Evolutionary conservation across 2,329 filamentous ascomycete species (phyloP).

Genomic region (Ophiostoma himal-ulmi): DNA sequence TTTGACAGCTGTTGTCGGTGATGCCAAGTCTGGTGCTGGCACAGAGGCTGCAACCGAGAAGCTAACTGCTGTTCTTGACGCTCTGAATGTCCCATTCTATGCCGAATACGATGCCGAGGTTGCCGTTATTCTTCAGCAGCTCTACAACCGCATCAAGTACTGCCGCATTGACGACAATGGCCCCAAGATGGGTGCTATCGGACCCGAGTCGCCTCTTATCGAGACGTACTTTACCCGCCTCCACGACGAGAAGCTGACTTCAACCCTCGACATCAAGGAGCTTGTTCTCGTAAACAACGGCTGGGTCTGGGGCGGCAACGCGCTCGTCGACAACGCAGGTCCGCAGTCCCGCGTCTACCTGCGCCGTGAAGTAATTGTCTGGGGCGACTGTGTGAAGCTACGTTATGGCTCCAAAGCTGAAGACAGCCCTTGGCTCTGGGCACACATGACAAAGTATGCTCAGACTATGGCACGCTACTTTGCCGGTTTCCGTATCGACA

Average conservation of each 20-base stretch:
- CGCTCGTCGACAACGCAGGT: slow-evolving; percentile 87
- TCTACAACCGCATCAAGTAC: slow-evolving; percentile 94
- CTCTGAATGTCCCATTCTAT: slow-evolving; percentile 83
- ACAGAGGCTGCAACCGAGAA: slow-evolving; percentile 44
- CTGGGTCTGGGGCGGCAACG: slow-evolving; percentile 98
- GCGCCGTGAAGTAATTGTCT: slow-evolving; percentile 92
- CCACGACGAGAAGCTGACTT: slow-evolving; percentile 52
- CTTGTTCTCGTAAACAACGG: slow-evolving; percentile 90
- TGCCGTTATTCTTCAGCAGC: slow-evolving; percentile 76
- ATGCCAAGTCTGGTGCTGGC: slow-evolving; percentile 47
- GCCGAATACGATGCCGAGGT: slow-evolving; percentile 84
- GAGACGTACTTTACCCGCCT: slow-evolving; percentile 94
- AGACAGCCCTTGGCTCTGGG: slow-evolving; percentile 91
- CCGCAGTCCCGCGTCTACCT: slow-evolving; percentile 87
- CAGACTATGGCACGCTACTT: slow-evolving; percentile 92
- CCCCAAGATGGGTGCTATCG: slow-evolving; percentile 77
- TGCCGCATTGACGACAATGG: slow-evolving; percentile 87
- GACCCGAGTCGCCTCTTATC: slow-evolving; percentile 70
- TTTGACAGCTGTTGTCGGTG: slow-evolving; percentile 60
- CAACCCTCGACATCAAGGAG: slow-evolving; percentile 36
- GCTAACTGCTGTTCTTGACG: slow-evolving; percentile 63
- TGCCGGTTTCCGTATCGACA: slow-evolving; percentile 91
- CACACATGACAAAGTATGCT: slow-evolving; percentile 91
- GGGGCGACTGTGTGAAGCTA: slow-evolving; percentile 97
- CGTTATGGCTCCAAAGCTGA: slow-evolving; percentile 74